These are phyloP conservation scores for Paramecium bursaria DNA, from an alignment of 73 alveolate species.

Conservation along the genomic window DNA sequence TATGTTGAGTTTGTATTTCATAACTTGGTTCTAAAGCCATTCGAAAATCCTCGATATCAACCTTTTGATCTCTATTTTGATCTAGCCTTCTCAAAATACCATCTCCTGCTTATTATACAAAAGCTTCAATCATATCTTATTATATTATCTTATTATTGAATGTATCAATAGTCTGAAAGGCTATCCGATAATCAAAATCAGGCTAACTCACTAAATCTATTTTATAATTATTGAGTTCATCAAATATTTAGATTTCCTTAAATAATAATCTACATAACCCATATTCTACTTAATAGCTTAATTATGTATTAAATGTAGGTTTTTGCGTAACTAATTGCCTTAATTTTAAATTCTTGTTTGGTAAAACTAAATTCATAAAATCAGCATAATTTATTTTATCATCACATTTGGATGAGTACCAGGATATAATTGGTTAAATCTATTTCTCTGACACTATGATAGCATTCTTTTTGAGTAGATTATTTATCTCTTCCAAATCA, in stretches of 20 bases:
- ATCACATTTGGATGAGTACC: slow-evolving; percentile 54
- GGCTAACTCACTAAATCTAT: not conserved
- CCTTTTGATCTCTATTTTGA: slow-evolving; percentile 49
- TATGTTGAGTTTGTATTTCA: not conserved
- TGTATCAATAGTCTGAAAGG: slow-evolving; percentile 35
- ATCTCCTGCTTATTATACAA: not conserved
- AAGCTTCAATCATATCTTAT: slow-evolving; percentile 19
- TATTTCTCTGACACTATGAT: slow-evolving; percentile 2
- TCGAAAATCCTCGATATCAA: slow-evolving; percentile 43
- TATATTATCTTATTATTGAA: slow-evolving; percentile 7
- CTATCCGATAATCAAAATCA: slow-evolving; percentile 34
- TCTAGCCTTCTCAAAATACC: slow-evolving; percentile 30
- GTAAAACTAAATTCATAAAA: slow-evolving; percentile 14
- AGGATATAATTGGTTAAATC: not conserved
- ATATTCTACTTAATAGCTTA: slow-evolving; percentile 43
- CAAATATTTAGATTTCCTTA: slow-evolving; percentile 35
- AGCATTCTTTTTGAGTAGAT: slow-evolving; percentile 31
- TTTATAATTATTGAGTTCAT: slow-evolving; percentile 23
- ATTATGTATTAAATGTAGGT: slow-evolving; percentile 4
- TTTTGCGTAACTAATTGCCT: slow-evolving; percentile 48
- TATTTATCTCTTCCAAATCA: not conserved
- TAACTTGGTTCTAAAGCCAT: slow-evolving; percentile 5
- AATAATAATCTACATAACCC: slow-evolving; percentile 44
- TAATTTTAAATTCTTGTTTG: slow-evolving; percentile 30
- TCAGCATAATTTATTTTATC: slow-evolving; percentile 30